Base-by-base conservation (phyloP, 2,329 filamentous ascomycete species). In the Cladosporium oxysporum region DNA sequence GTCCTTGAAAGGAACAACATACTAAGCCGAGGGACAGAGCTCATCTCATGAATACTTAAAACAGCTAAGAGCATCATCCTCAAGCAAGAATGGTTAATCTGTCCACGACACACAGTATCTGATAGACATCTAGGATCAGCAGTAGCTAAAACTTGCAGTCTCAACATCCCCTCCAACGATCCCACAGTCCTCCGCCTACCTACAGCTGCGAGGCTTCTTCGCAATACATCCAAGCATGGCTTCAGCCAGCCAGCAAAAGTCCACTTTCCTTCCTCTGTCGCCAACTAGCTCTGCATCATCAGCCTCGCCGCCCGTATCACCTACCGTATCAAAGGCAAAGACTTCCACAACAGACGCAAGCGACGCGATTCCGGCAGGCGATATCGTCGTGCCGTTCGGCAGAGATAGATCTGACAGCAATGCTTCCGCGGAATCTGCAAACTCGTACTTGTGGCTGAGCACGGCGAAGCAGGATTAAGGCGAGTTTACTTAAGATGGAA, bases 401-500 rank as follows among this genome's bases (percentile, higher is more conserved):
- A 63, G 61, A 33, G 33, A n/a, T 18, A 31, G 61, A 28, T 26
- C 61, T 10, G 61, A 63, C 49, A 63, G 61, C 26, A 28, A 16
- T 14, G 21, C 61, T 28, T 63, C 61, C 4, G 21, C 61, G 23
- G 61, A 23, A 10, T 58, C 55, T 29, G 37, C 35, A 18, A 63
- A 63, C 11, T 53, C 61, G 61, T 63, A 55, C 37, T 28, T 63
- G 33, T 57, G 50, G 61, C 23, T 63, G 31, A 63, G 50, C 21
- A 35, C 61, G 2, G 49, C n/a, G n/a, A 58, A 33, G 33, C 21
- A 58, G 55, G 55, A 58, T 37, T 58, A 16, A 41, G 12, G 10
- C 12, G 49, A 18, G 8, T 12, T 5, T 16, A 3, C 49, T 52
- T 29, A 52, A 14, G 5, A 14, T 8, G 26, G 23, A 28, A 29